phyloP scores from a whole-genome alignment of 2,329 filamentous ascomycete species.

The Juglanconis oblonga region DNA sequence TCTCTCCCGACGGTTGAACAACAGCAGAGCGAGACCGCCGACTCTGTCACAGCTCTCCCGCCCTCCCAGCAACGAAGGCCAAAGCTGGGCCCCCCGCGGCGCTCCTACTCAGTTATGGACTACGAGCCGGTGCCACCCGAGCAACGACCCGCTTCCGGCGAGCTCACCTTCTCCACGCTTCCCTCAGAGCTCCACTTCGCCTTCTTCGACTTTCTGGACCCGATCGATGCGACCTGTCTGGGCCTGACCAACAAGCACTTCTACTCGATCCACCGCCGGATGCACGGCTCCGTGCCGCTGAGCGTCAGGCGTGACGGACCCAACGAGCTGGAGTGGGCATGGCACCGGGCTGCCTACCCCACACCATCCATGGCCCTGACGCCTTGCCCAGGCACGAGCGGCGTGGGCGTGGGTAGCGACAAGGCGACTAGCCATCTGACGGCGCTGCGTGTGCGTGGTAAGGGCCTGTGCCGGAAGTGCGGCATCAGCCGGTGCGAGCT shows the following conservation, averaged over 20 bases:
- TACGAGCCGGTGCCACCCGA: conserved; percentile 52
- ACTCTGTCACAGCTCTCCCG: conserved; percentile 17
- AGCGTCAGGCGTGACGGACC: conserved; percentile 56
- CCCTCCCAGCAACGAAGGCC: conserved; percentile 25
- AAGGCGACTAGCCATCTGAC: conserved; percentile 33
- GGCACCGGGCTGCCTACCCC: conserved; percentile 51
- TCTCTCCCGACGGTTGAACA: neutral
- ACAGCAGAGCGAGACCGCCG: conserved; percentile 18
- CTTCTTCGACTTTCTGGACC: conserved; percentile 61
- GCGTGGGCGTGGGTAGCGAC: conserved; percentile 9
- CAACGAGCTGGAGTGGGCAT: conserved; percentile 63
- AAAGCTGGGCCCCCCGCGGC: conserved; percentile 44
- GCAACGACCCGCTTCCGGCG: conserved; percentile 39
- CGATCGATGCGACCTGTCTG: conserved; percentile 61
- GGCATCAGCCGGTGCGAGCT: conserved; percentile 60
- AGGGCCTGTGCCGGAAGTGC: conserved; percentile 62
- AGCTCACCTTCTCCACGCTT: conserved; percentile 48
- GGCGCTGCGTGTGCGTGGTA: conserved; percentile 51
- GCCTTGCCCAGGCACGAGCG: conserved; percentile 5
- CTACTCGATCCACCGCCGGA: conserved; percentile 55
- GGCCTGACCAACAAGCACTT: conserved; percentile 57
- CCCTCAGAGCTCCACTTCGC: conserved; percentile 59
- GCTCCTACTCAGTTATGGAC: conserved; percentile 61
- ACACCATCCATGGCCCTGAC: conserved; percentile 18
- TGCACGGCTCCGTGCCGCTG: conserved; percentile 56